Evolutionary conservation across 805 yeast species (phyloP).

Genomic region (Candida golubevii): DNA sequence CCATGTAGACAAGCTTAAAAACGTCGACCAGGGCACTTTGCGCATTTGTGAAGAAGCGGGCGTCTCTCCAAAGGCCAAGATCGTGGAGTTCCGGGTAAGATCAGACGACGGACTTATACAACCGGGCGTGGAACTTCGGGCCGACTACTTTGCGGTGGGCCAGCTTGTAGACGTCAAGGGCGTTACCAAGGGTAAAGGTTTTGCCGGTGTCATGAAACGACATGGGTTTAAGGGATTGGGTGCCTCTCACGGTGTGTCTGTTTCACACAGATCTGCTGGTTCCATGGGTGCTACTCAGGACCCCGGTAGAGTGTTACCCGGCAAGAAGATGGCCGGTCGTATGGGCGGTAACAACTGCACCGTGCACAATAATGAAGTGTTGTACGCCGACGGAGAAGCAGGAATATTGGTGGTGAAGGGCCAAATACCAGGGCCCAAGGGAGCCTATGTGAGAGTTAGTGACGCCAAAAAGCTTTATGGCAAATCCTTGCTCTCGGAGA

Average conservation of each 20-base stretch:
- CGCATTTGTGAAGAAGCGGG: conserved; percentile 76
- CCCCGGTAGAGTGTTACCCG: conserved; percentile 95
- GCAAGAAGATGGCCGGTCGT: conserved; percentile 97
- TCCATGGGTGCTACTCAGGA: conserved; percentile 93
- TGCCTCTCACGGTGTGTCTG: conserved; percentile 94
- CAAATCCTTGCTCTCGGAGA: conserved; percentile 24
- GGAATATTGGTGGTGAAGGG: conserved; percentile 86
- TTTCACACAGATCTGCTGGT: conserved; percentile 93
- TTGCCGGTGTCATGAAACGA: conserved; percentile 97
- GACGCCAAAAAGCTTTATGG: conserved; percentile 67
- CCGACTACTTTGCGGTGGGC: conserved; percentile 81
- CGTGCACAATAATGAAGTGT: conserved; percentile 66
- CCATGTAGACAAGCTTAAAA: conserved; percentile 64
- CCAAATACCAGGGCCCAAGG: conserved; percentile 84
- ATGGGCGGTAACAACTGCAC: conserved; percentile 82
- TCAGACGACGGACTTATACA: conserved; percentile 62
- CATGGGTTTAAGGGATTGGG: conserved; percentile 83
- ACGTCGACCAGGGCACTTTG: conserved; percentile 53
- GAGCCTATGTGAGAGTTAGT: conserved; percentile 64
- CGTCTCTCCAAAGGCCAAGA: conserved; percentile 75
- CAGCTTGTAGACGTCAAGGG: conserved; percentile 80
- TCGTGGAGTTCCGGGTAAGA: conserved; percentile 78
- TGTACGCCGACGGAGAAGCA: conserved; percentile 74
- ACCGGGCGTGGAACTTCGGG: conserved; percentile 71
- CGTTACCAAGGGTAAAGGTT: conserved; percentile 89